Evolutionary conservation across 2,329 filamentous ascomycete species (phyloP).

Genomic region (Lachnellula hyalina): DNA sequence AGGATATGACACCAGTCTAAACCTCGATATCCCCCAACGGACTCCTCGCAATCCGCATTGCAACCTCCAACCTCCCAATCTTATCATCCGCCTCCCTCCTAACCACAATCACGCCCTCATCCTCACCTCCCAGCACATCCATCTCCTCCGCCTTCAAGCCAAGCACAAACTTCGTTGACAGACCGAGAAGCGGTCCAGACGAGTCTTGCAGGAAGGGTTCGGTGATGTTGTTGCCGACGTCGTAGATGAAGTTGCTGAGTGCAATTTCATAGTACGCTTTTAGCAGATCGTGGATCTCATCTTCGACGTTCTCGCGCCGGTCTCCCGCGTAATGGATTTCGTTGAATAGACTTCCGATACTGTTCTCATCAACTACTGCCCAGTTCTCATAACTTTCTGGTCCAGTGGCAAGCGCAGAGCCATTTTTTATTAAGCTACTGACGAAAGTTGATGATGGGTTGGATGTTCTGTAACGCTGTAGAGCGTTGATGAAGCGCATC

Average conservation of each 20-base stretch:
- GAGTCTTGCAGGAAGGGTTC: conserved; percentile 23
- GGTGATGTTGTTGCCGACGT: conserved; percentile 22
- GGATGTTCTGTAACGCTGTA: conserved; percentile 8
- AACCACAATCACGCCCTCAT: conserved; percentile 12
- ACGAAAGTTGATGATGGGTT: conserved; percentile 7
- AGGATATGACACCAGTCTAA: not conserved
- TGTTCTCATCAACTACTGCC: conserved; percentile 6
- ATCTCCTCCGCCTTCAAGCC: conserved; percentile 18
- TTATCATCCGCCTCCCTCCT: conserved; percentile 9
- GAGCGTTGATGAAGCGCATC: conserved; percentile 13
- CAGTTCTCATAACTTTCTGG: not conserved
- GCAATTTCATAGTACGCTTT: conserved; percentile 36
- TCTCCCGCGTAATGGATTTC: conserved; percentile 17
- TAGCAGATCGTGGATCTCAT: conserved; percentile 35
- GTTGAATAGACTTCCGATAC: conserved; percentile 10
- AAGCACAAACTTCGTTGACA: conserved; percentile 22
- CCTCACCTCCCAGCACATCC: conserved; percentile 22
- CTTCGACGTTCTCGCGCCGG: conserved; percentile 26
- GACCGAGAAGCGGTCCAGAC: conserved; percentile 20
- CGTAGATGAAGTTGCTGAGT: conserved; percentile 27
- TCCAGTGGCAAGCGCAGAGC: not conserved
- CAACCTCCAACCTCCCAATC: conserved; percentile 10
- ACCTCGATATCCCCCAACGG: not conserved
- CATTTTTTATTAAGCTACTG: not conserved
- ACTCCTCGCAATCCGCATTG: conserved; percentile 11